A percentile compares a stretch with the other conserved stretches of the same genome.
Evolutionary conservation across 345 rosid genomes (phyloP).

Genomic region (Camelina hispida): DNA sequence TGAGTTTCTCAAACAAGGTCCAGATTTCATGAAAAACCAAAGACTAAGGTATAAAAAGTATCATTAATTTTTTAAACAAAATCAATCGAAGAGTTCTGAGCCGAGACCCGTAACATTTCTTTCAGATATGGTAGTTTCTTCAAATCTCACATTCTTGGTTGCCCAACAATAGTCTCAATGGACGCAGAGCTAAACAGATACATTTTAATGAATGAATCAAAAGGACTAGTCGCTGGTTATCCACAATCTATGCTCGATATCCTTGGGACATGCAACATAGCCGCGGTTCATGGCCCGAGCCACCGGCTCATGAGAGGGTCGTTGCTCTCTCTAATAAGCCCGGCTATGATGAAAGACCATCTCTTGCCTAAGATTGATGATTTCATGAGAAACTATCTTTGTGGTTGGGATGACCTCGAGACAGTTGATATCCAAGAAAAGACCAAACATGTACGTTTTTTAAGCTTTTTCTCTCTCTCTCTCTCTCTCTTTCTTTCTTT

Average conservation of each 20-base stretch:
- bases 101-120: neutral
- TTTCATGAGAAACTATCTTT: conserved; percentile 84
- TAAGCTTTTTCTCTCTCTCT: neutral
- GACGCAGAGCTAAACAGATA: conserved; percentile 89
- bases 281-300: conserved; percentile 89
- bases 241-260: conserved; percentile 97
- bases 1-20: conserved; percentile 95
- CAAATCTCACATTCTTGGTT: conserved; percentile 93
- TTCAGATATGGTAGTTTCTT: conserved; percentile 80
- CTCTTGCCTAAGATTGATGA: conserved; percentile 84
- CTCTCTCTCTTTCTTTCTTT: conserved; percentile 25
- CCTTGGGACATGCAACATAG: conserved; percentile 88
- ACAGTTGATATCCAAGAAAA: conserved; percentile 76
- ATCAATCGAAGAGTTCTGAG: neutral
- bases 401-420: conserved; percentile 60
- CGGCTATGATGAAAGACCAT: conserved; percentile 72
- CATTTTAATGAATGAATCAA: conserved; percentile 85
- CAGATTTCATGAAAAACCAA: conserved; percentile 90
- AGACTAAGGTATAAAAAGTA: conserved; percentile 61
- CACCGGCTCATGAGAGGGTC: conserved; percentile 94
- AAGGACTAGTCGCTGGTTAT: conserved; percentile 94
- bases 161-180: conserved; percentile 94
- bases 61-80: neutral
- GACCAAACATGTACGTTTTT: conserved; percentile 73
- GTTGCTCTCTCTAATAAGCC: conserved; percentile 69